Conservation (phyloP, 345 rosid species). For the Euphorbia tirucalli region DNA sequence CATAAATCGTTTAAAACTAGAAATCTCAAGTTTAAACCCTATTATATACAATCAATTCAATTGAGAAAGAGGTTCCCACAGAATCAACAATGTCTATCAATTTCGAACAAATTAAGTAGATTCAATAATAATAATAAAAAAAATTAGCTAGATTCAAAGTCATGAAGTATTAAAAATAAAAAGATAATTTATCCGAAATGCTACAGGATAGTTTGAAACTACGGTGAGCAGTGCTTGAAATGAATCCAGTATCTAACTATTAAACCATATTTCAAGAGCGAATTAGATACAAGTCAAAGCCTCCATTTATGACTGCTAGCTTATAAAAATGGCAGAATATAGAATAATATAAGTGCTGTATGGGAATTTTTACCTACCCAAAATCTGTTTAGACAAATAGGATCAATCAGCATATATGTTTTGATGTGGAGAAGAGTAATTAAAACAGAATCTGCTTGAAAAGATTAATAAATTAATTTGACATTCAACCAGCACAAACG, state of each 20-base stretch:
- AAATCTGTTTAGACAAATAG: not conserved
- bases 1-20: too few species aligned
- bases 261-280: not conserved
- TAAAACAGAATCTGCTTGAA: not conserved
- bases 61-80: too few species aligned
- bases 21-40: too few species aligned
- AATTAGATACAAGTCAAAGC: not conserved
- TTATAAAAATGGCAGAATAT: not conserved
- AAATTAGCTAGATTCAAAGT: too few species aligned
- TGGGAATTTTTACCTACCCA: not conserved
- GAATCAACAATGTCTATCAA: too few species aligned
- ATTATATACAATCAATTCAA: too few species aligned
- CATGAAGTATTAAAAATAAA: too few species aligned
- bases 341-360: not conserved
- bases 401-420: not conserved
- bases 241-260: not conserved
- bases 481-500: not conserved
- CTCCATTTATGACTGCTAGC: not conserved
- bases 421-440: not conserved
- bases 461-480: not conserved
- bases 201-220: not conserved
- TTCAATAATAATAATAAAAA: too few species aligned
- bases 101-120: too few species aligned
- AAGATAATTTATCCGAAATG: not conserved
- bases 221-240: not conserved